Conservation (phyloP, 2,329 filamentous ascomycete genomes). For the Hypoxylon sp. region DNA sequence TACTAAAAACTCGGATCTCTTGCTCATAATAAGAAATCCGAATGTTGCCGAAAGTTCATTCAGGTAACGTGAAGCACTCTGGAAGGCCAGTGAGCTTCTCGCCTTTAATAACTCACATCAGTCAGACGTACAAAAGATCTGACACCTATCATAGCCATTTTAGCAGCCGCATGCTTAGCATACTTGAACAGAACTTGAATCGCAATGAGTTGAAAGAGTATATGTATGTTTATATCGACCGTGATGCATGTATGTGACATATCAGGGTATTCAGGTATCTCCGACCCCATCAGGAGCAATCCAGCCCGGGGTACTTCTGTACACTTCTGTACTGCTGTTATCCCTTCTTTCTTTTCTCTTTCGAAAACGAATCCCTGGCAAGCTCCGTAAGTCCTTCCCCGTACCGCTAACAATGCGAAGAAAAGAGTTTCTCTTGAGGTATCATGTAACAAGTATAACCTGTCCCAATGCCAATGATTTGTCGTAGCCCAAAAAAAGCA, state of each 20-base stretch:
- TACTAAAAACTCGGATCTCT: background rate
- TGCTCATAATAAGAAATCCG: background rate
- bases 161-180: background rate
- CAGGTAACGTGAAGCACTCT: background rate
- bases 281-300: slow-evolving; percentile 20
- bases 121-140: background rate
- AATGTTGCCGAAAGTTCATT: background rate
- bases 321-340: slow-evolving; percentile 11
- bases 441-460: slow-evolving; percentile 43
- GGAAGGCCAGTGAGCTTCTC: background rate
- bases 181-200: background rate
- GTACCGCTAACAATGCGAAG: slow-evolving; percentile 36
- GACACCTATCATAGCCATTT: background rate
- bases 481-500: slow-evolving; percentile 40
- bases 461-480: slow-evolving; percentile 44
- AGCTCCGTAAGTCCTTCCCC: slow-evolving; percentile 17
- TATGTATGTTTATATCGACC: slow-evolving; percentile 33
- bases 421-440: slow-evolving; percentile 40
- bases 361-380: slow-evolving; percentile 7
- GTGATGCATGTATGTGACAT: slow-evolving; percentile 31
- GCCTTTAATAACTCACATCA: background rate
- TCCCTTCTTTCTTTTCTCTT: slow-evolving; percentile 7
- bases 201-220: slow-evolving; percentile 6
- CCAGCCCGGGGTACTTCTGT: slow-evolving; percentile 19
- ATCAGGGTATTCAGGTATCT: slow-evolving; percentile 24